These are phyloP conservation scores for Ustilago loliicola DNA, from an alignment of 1,284 basidiomycete species.

Conservation along the genomic window DNA sequence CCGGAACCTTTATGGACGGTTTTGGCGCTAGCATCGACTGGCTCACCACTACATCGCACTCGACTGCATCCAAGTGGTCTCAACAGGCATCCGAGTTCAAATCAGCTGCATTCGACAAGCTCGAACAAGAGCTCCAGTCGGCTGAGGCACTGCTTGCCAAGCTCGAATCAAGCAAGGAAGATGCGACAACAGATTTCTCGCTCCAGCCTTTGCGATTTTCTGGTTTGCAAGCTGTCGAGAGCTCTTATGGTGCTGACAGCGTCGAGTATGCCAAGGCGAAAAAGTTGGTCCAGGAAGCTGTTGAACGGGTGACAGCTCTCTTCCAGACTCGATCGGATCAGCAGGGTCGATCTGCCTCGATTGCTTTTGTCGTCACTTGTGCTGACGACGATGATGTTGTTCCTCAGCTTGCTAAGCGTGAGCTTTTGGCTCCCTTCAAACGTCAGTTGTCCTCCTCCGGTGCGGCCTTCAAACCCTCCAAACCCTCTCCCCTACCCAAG, in stretches of 20 bases:
- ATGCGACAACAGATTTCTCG: slow-evolving; percentile 22
- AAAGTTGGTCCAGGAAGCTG: slow-evolving; percentile 27
- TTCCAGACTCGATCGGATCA: slow-evolving; percentile 36
- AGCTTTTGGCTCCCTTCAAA: slow-evolving; percentile 35
- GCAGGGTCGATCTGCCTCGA: slow-evolving; percentile 30
- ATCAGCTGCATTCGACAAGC: slow-evolving; percentile 39
- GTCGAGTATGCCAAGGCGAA: slow-evolving; percentile 37
- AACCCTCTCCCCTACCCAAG: slow-evolving; percentile 27
- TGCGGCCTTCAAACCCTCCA: slow-evolving; percentile 1
- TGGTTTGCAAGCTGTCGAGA: slow-evolving; percentile 44
- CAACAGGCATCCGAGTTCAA: slow-evolving; percentile 32
- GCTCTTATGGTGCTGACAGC: slow-evolving; percentile 40
- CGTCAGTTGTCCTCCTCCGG: slow-evolving; percentile 21
- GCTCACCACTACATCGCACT: slow-evolving; percentile 26
- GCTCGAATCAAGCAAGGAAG: slow-evolving; percentile 14
- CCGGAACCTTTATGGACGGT: slow-evolving; percentile 37
- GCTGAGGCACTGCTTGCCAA: slow-evolving; percentile 34
- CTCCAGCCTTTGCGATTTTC: slow-evolving; percentile 54
- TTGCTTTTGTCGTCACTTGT: slow-evolving; percentile 52
- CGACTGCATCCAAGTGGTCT: slow-evolving; percentile 26
- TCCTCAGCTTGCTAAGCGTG: slow-evolving; percentile 20
- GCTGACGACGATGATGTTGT: slow-evolving; percentile 12
- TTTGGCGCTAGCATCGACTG: slow-evolving; percentile 42
- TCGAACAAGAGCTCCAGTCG: slow-evolving; percentile 42
- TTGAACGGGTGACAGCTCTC: slow-evolving; percentile 27